Evolutionary conservation across 2,329 filamentous ascomycete species (phyloP), one percentile per base, ranked within the genome.

Genomic region (Pseudogymnoascus sp.): DNA sequence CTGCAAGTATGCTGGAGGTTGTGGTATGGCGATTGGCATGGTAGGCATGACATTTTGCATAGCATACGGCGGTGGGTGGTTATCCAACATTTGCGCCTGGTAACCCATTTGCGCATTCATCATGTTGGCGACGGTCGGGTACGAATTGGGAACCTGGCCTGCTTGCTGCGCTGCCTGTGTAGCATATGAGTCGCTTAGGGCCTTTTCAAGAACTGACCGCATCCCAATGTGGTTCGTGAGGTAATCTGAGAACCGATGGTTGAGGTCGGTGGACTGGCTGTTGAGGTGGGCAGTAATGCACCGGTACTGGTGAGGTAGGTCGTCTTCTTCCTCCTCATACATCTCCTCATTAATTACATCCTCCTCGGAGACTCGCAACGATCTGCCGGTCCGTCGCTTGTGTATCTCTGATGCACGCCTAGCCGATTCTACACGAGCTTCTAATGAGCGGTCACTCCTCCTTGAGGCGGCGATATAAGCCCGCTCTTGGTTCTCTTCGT

Each of bases 281-380:
- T 70, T 67, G 64, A 89, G 77, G 69, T 87, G 82, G 2, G 84
- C 80, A 13, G 84, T 84, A 33, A 91, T 77, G 13, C 85, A 78
- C 64, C 85, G 81, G 71, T 87, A 89, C 62, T 86, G 84, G 65
- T 85, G 81, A 0, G 88, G 86, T 23, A 90, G 73, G 64, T 93
- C 89, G 69, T 96, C 90, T 62, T 96, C 92, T 71, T 96, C 90
- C 75, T 96, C 93, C 71, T 96, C 92, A 73, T 97, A 97, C 91
- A 96, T 96, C 74, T 96, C 91, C 74, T 96, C 93, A 67, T 91
- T 92, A 69, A 89, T 80, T 11, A 96, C 92, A 76, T 95, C 92
- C 71, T 95, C 84, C 74, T 93, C 89, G 26, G 88, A 92, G 64
- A 97, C 89, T 69, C 87, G 87, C 65, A 97, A 82, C 1, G 83